Percentiles rank a stretch among this genome's conserved stretches.
Conservation (phyloP, 2,329 filamentous ascomycete genomes). For the Mycogone perniciosa region DNA sequence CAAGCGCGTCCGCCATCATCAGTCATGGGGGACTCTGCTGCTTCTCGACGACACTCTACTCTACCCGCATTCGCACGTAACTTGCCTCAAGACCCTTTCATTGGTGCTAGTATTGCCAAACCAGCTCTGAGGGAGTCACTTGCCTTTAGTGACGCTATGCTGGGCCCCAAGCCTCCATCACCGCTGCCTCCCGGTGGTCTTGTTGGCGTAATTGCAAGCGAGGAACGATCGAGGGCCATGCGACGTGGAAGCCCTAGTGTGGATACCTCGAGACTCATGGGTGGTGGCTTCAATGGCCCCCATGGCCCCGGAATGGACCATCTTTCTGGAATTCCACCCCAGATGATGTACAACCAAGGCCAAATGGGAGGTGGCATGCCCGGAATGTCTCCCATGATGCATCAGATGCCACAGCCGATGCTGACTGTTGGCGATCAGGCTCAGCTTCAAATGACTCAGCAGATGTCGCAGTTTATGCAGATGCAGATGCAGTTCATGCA, state of each 20-base stretch:
- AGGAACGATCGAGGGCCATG: slow-evolving; percentile 73
- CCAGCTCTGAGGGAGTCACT: slow-evolving; percentile 68
- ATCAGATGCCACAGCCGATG: slow-evolving; percentile 40
- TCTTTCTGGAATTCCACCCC: slow-evolving; percentile 40
- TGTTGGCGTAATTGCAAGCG: slow-evolving; percentile 79
- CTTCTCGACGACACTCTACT: slow-evolving; percentile 32
- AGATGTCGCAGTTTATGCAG: slow-evolving; percentile 84
- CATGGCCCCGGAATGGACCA: slow-evolving; percentile 41
- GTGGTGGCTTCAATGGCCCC: slow-evolving; percentile 29
- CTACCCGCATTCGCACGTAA: slow-evolving; percentile 79
- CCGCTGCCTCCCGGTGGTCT: slow-evolving; percentile 65
- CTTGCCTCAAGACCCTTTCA: slow-evolving; percentile 78
- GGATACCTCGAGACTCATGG: slow-evolving; percentile 40
- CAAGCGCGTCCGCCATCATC: slow-evolving; percentile 51
- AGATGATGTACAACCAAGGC: slow-evolving; percentile 33
- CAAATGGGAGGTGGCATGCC: slow-evolving; percentile 21
- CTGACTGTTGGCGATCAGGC: slow-evolving; percentile 61
- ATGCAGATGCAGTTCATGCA: slow-evolving; percentile 96
- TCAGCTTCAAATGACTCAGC: slow-evolving; percentile 73
- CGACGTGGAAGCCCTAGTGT: slow-evolving; percentile 71
- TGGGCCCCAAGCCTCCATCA: slow-evolving; percentile 30
- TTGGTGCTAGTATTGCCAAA: slow-evolving; percentile 70
- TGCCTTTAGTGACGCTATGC: slow-evolving; percentile 55
- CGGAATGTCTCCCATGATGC: slow-evolving; percentile 17
- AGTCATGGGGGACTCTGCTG: slow-evolving; percentile 42